These are phyloP conservation scores for Hypoxylon fuscum DNA, from an alignment of 495 filamentous ascomycete species.

Conservation along the genomic window DNA sequence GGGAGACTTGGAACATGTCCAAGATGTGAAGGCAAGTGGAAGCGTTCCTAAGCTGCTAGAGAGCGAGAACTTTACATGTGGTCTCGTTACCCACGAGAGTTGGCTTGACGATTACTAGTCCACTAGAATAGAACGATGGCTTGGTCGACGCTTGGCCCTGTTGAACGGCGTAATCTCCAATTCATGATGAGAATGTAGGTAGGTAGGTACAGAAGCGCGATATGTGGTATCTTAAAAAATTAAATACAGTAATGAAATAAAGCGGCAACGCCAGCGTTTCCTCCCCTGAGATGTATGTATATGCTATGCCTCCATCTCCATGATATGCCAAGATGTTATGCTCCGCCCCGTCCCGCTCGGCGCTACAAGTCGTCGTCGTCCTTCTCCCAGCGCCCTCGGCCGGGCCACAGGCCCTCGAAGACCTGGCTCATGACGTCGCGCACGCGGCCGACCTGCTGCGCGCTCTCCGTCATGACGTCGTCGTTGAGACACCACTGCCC, in stretches of 20 bases:
- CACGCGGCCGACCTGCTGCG: slow-evolving; percentile 34
- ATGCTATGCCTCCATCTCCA: slow-evolving; percentile 2
- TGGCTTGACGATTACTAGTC: too few relatives aligned
- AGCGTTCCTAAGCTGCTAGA: too few relatives aligned
- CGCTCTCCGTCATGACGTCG: slow-evolving; percentile 50
- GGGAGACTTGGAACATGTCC: too few relatives aligned
- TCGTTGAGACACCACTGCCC: slow-evolving; percentile 57
- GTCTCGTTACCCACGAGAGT: too few relatives aligned
- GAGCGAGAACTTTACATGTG: too few relatives aligned
- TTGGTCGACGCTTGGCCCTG: not conserved
- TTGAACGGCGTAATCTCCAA: slow-evolving; percentile 8
- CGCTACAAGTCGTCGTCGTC: slow-evolving; percentile 2
- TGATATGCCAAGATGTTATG: too few relatives aligned
- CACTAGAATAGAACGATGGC: not conserved
- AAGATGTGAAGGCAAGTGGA: too few relatives aligned
- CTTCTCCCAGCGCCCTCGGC: slow-evolving; percentile 31
- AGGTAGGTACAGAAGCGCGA: slow-evolving; percentile 3
- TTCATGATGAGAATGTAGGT: not conserved
- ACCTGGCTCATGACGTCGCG: slow-evolving; percentile 35
- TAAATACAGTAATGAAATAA: slow-evolving; percentile 29
- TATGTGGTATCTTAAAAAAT: slow-evolving; percentile 31
- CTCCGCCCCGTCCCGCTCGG: too few relatives aligned
- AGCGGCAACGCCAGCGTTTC: slow-evolving; percentile 15
- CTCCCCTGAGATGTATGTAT: not conserved
- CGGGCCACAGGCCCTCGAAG: slow-evolving; percentile 35